Conservation (phyloP, 83 land plant species). For the Isoetes engelmannii region DNA sequence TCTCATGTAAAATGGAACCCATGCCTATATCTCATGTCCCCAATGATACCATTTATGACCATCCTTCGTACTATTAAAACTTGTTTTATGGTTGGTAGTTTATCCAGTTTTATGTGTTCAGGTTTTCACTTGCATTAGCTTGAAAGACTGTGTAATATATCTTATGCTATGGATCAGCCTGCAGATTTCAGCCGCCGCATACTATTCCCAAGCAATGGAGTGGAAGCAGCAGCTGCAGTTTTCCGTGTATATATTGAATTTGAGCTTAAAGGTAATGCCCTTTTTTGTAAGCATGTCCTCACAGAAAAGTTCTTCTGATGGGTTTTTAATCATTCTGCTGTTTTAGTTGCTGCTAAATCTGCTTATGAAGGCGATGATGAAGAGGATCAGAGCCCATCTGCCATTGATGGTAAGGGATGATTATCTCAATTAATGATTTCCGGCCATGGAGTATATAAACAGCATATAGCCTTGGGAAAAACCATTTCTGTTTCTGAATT, state of each 20-base stretch:
- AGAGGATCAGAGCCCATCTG: constrained; percentile 53
- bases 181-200: constrained; percentile 37
- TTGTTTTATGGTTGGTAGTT: no score
- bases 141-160: no score
- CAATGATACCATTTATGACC: background rate
- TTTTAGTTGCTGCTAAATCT: constrained; percentile 69
- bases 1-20: background rate
- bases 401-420: constrained; percentile 50
- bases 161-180: constrained; percentile 36
- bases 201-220: constrained; percentile 48
- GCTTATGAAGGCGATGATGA: constrained; percentile 62
- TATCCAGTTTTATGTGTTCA: background rate
- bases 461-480: no score
- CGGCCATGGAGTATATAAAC: no score
- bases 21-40: background rate
- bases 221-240: constrained; percentile 52
- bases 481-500: no score
- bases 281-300: background rate
- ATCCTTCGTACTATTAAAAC: background rate
- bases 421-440: background rate
- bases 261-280: constrained; percentile 60
- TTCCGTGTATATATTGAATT: constrained; percentile 62
- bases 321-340: constrained; percentile 7
- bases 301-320: background rate
- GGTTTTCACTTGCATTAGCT: no score